These are phyloP conservation scores for Rhizophora apiculata DNA, from an alignment of 345 rosid genomes.

Conservation along the genomic window DNA sequence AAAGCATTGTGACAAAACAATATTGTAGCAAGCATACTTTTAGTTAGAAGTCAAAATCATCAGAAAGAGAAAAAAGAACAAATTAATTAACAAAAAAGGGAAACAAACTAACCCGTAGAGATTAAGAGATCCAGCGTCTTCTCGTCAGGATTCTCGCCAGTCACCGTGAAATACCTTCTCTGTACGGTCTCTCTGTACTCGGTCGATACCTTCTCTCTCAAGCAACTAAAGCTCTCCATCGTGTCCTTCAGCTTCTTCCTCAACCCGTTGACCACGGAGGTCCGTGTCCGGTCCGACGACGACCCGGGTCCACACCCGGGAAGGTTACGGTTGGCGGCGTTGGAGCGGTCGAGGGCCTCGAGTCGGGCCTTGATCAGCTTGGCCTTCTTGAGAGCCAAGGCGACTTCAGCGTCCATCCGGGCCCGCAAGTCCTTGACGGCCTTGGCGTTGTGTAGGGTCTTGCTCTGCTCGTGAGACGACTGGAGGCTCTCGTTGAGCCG, in stretches of 20 bases:
- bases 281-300: constrained; percentile 80
- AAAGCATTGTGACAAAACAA: too few relatives aligned
- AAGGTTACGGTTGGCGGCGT: constrained; percentile 65
- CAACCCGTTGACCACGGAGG: constrained; percentile 75
- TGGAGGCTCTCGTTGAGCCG: constrained; percentile 52
- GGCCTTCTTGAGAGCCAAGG: constrained; percentile 72
- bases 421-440: constrained; percentile 82
- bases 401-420: constrained; percentile 80
- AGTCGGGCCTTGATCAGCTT: constrained; percentile 70
- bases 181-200: constrained; percentile 92
- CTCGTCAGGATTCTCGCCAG: constrained; percentile 93
- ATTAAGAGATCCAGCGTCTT: constrained; percentile 67
- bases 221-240: constrained; percentile 68
- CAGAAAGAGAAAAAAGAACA: too few relatives aligned
- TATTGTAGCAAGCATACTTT: too few relatives aligned
- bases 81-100: neutral
- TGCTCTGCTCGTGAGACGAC: constrained; percentile 82
- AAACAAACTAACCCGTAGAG: constrained; percentile 61
- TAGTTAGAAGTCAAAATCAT: too few relatives aligned
- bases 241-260: constrained; percentile 89
- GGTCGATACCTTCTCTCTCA: constrained; percentile 63
- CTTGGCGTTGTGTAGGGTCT: constrained; percentile 72
- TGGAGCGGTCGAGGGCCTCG: constrained; percentile 85
- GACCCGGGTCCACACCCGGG: constrained; percentile 91
- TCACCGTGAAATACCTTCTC: constrained; percentile 84